Percentiles rank a stretch among this genome's conserved stretches.
These are phyloP conservation scores for Saitozyma podzolica DNA, from an alignment of 768 basidiomycete genomes.

Conservation along the genomic window DNA sequence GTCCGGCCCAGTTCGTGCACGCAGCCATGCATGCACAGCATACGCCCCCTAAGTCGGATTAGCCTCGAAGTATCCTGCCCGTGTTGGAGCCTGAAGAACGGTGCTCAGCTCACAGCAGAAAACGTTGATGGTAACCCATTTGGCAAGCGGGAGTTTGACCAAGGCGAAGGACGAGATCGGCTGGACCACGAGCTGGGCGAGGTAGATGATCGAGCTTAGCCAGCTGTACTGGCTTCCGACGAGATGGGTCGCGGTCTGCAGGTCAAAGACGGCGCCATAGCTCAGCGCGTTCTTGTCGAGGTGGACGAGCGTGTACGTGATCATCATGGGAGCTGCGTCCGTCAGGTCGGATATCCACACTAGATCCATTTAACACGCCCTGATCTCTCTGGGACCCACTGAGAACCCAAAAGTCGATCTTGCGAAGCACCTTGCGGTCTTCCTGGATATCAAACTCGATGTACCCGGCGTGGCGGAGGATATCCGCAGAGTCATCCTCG, in stretches of 20 bases:
- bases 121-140: slow-evolving; percentile 8
- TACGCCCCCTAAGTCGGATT: slow-evolving; percentile 9
- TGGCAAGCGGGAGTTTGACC: slow-evolving; percentile 14
- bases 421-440: slow-evolving; percentile 20
- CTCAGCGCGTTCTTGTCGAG: slow-evolving; percentile 5
- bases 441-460: slow-evolving; percentile 28
- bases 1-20: background rate
- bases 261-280: slow-evolving; percentile 3
- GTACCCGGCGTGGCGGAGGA: too few species aligned
- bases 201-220: slow-evolving; percentile 10
- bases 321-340: too few species aligned
- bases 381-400: too few species aligned
- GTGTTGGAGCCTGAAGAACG: slow-evolving; percentile 19
- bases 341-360: too few species aligned
- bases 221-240: slow-evolving; percentile 16
- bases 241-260: slow-evolving; percentile 5
- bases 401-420: slow-evolving; percentile 23
- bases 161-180: slow-evolving; percentile 22
- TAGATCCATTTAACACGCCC: too few species aligned
- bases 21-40: slow-evolving; percentile 20
- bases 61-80: background rate
- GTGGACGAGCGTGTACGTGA: slow-evolving; percentile 1
- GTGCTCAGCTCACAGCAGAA: slow-evolving; percentile 7
- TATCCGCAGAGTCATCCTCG: too few species aligned
- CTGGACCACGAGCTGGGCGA: slow-evolving; percentile 20